Percentiles rank a stretch among this genome's conserved stretches.
phyloP scores from a whole-genome alignment of 305 asterid species.

The Fraxinus ornus region DNA sequence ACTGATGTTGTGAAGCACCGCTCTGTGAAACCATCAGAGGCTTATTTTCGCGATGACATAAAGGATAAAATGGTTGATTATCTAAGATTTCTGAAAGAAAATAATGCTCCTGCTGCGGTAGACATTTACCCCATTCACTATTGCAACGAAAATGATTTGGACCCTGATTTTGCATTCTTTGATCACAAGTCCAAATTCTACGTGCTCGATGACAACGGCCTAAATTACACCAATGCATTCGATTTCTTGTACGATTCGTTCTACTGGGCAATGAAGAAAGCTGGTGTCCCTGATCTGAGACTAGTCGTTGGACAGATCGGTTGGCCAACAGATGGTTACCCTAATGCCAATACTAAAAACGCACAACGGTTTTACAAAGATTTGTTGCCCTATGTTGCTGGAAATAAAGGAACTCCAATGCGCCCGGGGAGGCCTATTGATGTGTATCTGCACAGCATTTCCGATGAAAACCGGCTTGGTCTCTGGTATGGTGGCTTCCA shows the following conservation, averaged over 20 bases:
- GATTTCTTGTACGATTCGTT: slow-evolving; percentile 34
- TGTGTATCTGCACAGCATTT: slow-evolving; percentile 20
- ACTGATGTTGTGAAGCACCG: neutral
- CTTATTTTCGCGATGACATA: slow-evolving; percentile 38
- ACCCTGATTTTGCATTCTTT: slow-evolving; percentile 28
- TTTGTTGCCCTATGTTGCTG: slow-evolving; percentile 28
- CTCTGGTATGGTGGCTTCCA: neutral
- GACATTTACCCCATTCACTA: slow-evolving; percentile 16
- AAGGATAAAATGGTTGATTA: slow-evolving; percentile 17
- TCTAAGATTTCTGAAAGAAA: slow-evolving; percentile 3
- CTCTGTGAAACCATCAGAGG: slow-evolving; percentile 36
- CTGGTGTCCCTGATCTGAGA: slow-evolving; percentile 23
- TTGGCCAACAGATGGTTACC: slow-evolving; percentile 58
- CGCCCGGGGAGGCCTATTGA: slow-evolving; percentile 39
- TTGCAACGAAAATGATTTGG: neutral
- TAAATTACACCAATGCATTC: slow-evolving; percentile 38
- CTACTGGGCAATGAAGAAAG: slow-evolving; percentile 37
- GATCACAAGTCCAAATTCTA: slow-evolving; percentile 16
- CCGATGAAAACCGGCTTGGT: slow-evolving; percentile 29
- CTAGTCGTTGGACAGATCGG: slow-evolving; percentile 38
- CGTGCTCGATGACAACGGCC: slow-evolving; percentile 26
- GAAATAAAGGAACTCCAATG: slow-evolving; percentile 52
- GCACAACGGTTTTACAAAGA: slow-evolving; percentile 36
- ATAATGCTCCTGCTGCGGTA: slow-evolving; percentile 27
- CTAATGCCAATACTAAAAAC: slow-evolving; percentile 15